phyloP scores from a whole-genome alignment of 1,284 basidiomycete species.

The Butyriboletus appendiculatus region DNA sequence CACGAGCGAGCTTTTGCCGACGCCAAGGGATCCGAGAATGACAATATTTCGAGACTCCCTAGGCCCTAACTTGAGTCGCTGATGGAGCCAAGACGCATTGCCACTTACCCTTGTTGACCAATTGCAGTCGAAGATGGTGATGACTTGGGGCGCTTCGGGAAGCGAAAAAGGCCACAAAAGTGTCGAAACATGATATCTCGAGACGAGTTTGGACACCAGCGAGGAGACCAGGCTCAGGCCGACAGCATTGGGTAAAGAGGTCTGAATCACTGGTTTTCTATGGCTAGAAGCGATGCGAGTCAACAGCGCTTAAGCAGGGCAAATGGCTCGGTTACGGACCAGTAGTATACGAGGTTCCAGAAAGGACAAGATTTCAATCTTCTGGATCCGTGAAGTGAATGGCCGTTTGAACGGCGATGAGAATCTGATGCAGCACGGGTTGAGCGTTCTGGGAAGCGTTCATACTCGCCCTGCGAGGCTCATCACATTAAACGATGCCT shows the following conservation, averaged over 20 bases:
- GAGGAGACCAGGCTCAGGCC: neutral
- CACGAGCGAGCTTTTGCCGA: conserved; percentile 32
- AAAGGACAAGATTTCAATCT: neutral
- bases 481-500: conserved; percentile 11
- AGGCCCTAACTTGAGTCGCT: conserved; percentile 1
- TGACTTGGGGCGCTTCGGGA: neutral
- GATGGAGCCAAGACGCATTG: neutral
- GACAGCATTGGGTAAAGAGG: neutral
- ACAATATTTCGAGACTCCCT: conserved; percentile 22
- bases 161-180: neutral
- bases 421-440: conserved; percentile 11
- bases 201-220: neutral
- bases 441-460: conserved; percentile 2
- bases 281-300: neutral
- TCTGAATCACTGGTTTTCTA: neutral
- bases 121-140: neutral
- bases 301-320: neutral
- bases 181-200: neutral
- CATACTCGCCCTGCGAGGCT: neutral
- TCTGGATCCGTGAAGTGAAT: neutral
- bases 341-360: neutral
- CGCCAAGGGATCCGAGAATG: conserved; percentile 29
- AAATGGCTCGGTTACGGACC: neutral
- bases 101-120: conserved; percentile 14
- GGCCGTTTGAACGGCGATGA: conserved; percentile 3